These are phyloP conservation scores for Avena sativa DNA, from an alignment of 176 grass and related monocot species.

Conservation along the genomic window DNA sequence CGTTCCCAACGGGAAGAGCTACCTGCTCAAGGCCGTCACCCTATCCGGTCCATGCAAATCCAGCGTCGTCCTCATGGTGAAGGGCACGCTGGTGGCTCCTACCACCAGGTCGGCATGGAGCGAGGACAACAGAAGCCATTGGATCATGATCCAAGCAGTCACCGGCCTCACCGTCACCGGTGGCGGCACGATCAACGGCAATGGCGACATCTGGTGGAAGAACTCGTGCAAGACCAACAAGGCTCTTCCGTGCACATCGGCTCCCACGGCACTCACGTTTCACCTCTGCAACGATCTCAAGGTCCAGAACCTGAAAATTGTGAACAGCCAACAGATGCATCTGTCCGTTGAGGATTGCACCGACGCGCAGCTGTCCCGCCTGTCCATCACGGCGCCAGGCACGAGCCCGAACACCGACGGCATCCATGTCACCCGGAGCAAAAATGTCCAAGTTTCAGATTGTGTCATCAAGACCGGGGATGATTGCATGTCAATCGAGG, in stretches of 20 bases:
- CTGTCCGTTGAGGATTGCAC: conserved; percentile 49
- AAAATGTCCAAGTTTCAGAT: conserved; percentile 5
- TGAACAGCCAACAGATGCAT: conserved; percentile 63
- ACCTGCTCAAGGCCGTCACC: conserved; percentile 54
- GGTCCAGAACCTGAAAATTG: conserved; percentile 27
- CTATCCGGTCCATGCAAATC: conserved; percentile 78
- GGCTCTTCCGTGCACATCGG: conserved; percentile 60
- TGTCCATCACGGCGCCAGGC: conserved; percentile 42
- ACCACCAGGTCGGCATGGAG: conserved; percentile 47
- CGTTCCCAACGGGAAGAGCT: conserved; percentile 54
- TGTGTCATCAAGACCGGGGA: conserved; percentile 54
- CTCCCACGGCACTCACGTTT: conserved; percentile 55
- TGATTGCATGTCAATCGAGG: conserved; percentile 55
- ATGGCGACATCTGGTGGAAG: conserved; percentile 76
- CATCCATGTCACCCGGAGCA: conserved; percentile 49
- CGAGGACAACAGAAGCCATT: conserved; percentile 35
- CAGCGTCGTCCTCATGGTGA: conserved; percentile 41
- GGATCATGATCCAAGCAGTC: conserved; percentile 62
- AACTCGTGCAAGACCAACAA: conserved; percentile 77
- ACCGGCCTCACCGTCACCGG: conserved; percentile 53
- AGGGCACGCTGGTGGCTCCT: conserved; percentile 70
- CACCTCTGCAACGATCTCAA: conserved; percentile 29
- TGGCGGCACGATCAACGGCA: conserved; percentile 75
- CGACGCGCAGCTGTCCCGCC: not conserved
- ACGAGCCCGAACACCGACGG: conserved; percentile 55